These are phyloP conservation scores for Pinus taeda DNA, from an alignment of 75 land plant genomes.

Conservation along the genomic window DNA sequence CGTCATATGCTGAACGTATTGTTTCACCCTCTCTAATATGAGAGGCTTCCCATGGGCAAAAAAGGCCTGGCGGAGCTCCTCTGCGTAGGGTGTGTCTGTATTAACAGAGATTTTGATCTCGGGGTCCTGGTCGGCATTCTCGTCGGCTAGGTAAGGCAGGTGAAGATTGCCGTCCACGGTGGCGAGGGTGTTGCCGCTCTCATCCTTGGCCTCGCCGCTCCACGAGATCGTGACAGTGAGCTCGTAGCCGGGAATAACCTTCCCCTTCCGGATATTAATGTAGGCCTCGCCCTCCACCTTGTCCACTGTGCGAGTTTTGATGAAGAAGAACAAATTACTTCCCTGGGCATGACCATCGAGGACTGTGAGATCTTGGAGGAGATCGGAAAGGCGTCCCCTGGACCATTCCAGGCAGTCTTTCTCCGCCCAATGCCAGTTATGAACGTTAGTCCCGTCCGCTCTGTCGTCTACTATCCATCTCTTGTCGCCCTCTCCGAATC, in stretches of 20 bases:
- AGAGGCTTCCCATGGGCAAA: constrained; percentile 69
- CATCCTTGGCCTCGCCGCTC: constrained; percentile 70
- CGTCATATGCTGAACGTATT: constrained; percentile 68
- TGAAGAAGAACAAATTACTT: constrained; percentile 22
- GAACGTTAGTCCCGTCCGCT: constrained; percentile 92
- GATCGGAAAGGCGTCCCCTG: constrained; percentile 46
- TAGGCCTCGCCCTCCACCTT: constrained; percentile 95
- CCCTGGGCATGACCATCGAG: constrained; percentile 56
- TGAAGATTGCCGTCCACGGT: constrained; percentile 64
- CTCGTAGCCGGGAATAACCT: constrained; percentile 98
- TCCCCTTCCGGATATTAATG: constrained; percentile 92
- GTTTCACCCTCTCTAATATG: constrained; percentile 58
- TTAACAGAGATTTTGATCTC: constrained; percentile 68
- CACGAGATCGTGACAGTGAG: constrained; percentile 50
- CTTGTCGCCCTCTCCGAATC: constrained; percentile 96
- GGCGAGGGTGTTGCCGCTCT: constrained; percentile 27
- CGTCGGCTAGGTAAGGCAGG: constrained; percentile 90
- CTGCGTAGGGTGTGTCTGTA: constrained; percentile 74
- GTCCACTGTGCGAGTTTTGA: constrained; percentile 57
- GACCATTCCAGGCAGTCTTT: constrained; percentile 90
- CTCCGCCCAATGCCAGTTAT: constrained; percentile 99
- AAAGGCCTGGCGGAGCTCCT: constrained; percentile 70
- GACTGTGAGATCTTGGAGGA: constrained; percentile 55
- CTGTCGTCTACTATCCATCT: constrained; percentile 97
- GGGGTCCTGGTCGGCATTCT: constrained; percentile 95